These are phyloP conservation scores for Wickerhamiella qilinensis DNA, from an alignment of 805 yeast species.

Conservation along the genomic window DNA sequence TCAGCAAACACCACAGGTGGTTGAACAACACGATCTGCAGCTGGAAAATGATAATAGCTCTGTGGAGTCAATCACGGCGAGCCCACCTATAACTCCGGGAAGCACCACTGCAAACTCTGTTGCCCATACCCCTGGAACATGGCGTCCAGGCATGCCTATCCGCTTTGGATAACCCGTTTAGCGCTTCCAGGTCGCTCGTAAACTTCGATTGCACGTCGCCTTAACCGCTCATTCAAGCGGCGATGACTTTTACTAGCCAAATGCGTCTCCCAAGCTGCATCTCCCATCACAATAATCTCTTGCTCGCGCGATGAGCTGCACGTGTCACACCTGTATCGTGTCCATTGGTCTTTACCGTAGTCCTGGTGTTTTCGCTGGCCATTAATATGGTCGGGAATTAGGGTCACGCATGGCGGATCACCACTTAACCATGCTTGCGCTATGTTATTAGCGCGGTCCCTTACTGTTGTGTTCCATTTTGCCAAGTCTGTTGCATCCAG, in stretches of 20 bases:
- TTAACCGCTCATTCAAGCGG: no score
- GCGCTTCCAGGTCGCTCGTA: neutral
- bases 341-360: slow-evolving; percentile 32
- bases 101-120: no score
- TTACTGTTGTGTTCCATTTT: slow-evolving; percentile 44
- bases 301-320: slow-evolving; percentile 41
- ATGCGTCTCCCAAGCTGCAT: slow-evolving; percentile 54
- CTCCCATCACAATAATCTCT: slow-evolving; percentile 52
- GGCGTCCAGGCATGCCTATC: neutral
- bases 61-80: no score
- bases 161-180: neutral
- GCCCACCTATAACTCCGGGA: no score
- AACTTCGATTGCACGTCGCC: slow-evolving; percentile 18
- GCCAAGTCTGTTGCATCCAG: slow-evolving; percentile 62
- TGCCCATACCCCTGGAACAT: neutral
- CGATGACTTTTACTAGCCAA: slow-evolving; percentile 52
- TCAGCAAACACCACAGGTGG: no score
- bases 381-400: slow-evolving; percentile 25
- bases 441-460: slow-evolving; percentile 36
- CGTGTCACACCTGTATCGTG: slow-evolving; percentile 47
- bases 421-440: slow-evolving; percentile 25
- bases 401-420: neutral
- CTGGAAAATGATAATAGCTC: no score
- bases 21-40: no score
- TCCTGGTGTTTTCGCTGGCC: slow-evolving; percentile 17